A percentile compares a stretch with the other conserved stretches of the same genome.
Conservation (phyloP, 257 asterid genomes). For the Primulina tabacum region DNA sequence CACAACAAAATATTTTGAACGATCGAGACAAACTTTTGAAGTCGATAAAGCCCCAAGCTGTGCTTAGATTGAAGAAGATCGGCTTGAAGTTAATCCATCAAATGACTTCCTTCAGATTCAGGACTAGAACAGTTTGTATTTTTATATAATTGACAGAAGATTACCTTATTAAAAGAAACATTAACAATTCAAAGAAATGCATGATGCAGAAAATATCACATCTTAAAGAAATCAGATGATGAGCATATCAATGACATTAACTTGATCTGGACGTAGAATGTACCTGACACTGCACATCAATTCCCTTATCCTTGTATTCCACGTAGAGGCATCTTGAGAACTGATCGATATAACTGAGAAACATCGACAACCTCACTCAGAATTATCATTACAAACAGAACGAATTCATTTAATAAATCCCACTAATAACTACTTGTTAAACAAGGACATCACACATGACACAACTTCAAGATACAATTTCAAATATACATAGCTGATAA, state of each 20-base stretch:
- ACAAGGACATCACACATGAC: not conserved
- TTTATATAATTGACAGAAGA: not conserved
- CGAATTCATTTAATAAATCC: not conserved
- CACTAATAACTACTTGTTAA: not conserved
- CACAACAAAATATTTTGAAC: too few species aligned
- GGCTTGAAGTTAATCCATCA: not conserved
- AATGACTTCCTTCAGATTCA: not conserved
- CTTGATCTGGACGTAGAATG: not conserved
- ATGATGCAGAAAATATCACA: not conserved
- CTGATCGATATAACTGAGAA: constrained; percentile 80
- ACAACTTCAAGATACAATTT: constrained; percentile 2
- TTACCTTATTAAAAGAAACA: not conserved
- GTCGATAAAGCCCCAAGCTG: not conserved
- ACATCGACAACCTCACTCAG: constrained; percentile 14
- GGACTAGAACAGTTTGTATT: not conserved
- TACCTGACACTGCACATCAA: constrained; percentile 99
- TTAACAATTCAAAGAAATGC: not conserved
- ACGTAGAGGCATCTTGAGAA: constrained; percentile 91
- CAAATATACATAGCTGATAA: not conserved
- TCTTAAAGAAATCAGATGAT: not conserved
- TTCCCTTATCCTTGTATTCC: constrained; percentile 92
- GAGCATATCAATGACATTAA: not conserved
- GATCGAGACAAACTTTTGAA: too few species aligned
- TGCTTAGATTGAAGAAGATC: not conserved
- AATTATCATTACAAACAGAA: not conserved